These are phyloP conservation scores for Candida manassasensis DNA, from an alignment of 805 yeast species.

Conservation along the genomic window DNA sequence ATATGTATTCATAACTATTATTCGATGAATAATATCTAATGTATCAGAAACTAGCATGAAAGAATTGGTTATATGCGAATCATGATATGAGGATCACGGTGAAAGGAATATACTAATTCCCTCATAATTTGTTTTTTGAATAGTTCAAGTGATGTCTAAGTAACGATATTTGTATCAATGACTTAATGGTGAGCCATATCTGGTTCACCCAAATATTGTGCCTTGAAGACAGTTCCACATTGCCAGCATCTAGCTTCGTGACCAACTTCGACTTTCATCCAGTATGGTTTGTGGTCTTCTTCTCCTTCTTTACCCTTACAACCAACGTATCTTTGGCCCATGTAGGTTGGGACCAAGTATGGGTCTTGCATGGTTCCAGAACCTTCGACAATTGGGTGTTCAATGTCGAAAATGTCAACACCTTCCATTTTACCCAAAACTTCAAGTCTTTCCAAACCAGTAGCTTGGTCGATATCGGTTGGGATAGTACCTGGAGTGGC, in stretches of 20 bases:
- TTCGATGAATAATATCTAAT: conserved; percentile 1
- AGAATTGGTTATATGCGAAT: conserved; percentile 2
- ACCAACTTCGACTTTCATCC: conserved; percentile 84
- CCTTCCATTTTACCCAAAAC: conserved; percentile 92
- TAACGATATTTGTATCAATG: not conserved
- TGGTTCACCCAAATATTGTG: conserved; percentile 83
- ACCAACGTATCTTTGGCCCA: conserved; percentile 91
- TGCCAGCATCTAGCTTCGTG: conserved; percentile 96
- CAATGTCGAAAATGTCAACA: conserved; percentile 86
- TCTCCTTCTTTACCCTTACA: conserved; percentile 91
- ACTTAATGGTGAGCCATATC: conserved; percentile 51
- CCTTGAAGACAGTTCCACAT: conserved; percentile 91
- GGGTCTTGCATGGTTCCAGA: conserved; percentile 90
- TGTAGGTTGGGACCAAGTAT: conserved; percentile 81
- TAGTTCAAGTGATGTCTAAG: not conserved
- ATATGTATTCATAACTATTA: conserved; percentile 1
- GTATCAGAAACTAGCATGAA: not conserved
- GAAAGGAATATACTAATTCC: conserved; percentile 2
- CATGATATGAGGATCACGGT: conserved; percentile 1
- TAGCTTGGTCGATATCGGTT: conserved; percentile 92
- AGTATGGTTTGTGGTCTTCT: conserved; percentile 83
- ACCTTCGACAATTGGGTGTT: conserved; percentile 84
- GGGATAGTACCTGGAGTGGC: conserved; percentile 83
- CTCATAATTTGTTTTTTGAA: not conserved
- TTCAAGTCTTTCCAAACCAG: conserved; percentile 97